Evolutionary conservation across 2,329 filamentous ascomycete species (phyloP).

Genomic region (Dothiorella sarmentorum): DNA sequence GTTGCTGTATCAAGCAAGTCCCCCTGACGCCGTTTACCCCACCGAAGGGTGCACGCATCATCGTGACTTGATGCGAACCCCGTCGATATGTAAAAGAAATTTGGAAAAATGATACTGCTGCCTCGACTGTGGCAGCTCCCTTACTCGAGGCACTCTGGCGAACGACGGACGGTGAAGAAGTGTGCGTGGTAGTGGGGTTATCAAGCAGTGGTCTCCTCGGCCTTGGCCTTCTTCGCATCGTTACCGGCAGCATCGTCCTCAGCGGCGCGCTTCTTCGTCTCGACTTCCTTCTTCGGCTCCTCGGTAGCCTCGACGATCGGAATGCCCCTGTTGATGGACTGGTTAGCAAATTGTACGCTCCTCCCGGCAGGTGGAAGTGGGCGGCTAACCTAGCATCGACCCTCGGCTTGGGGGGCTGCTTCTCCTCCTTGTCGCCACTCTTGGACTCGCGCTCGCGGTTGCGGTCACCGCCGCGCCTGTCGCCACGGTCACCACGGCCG

Average conservation of each 20-base stretch:
- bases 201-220: constrained; percentile 16
- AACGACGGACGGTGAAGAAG: background rate
- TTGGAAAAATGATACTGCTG: background rate
- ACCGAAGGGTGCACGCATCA: constrained; percentile 6
- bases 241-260: constrained; percentile 39
- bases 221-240: constrained; percentile 49
- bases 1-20: constrained; percentile 3
- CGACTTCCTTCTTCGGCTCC: background rate
- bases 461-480: constrained; percentile 23
- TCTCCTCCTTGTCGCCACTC: constrained; percentile 14
- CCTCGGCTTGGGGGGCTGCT: constrained; percentile 11
- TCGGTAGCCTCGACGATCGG: constrained; percentile 20
- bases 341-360: constrained; percentile 14
- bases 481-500: constrained; percentile 18
- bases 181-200: background rate
- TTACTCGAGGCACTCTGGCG: background rate
- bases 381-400: constrained; percentile 9
- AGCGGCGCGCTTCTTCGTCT: constrained; percentile 45
- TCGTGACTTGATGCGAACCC: constrained; percentile 12
- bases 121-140: background rate
- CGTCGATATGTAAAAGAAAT: constrained; percentile 4
- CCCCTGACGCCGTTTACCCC: constrained; percentile 4
- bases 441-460: constrained; percentile 17
- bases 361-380: constrained; percentile 28
- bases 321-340: constrained; percentile 31